Evolutionary conservation across 768 basidiomycete genomes (phyloP).

Genomic region (Kwoniella sp.): DNA sequence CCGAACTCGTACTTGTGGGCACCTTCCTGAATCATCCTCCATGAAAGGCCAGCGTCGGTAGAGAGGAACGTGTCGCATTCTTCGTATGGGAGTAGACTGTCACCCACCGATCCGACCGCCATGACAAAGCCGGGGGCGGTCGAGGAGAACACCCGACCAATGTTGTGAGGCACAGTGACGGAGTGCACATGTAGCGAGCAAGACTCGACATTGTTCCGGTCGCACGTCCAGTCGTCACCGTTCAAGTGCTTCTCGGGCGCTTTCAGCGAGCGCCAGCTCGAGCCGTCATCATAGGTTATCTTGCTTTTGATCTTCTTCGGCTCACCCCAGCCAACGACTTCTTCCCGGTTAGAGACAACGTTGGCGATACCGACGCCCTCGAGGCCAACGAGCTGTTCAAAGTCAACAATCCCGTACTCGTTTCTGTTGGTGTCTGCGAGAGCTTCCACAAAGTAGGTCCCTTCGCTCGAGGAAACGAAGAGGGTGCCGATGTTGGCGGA

Average conservation of each 20-base stretch:
- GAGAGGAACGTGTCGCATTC: conserved; percentile 93
- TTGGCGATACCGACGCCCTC: conserved; percentile 87
- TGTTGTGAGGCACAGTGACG: conserved; percentile 88
- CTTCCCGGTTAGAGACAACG: conserved; percentile 76
- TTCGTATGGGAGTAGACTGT: conserved; percentile 69
- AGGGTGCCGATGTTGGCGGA: conserved; percentile 74
- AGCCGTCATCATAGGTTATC: conserved; percentile 91
- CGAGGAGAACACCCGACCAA: conserved; percentile 90
- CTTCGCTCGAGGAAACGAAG: conserved; percentile 94
- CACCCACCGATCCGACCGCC: conserved; percentile 91
- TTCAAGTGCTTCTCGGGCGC: conserved; percentile 67
- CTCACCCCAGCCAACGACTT: conserved; percentile 72
- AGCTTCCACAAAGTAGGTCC: conserved; percentile 90
- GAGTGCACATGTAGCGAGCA: conserved; percentile 93
- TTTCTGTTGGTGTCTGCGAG: conserved; percentile 92
- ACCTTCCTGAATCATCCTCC: conserved; percentile 73
- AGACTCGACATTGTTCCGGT: conserved; percentile 60
- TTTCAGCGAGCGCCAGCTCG: conserved; percentile 72
- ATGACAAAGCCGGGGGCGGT: conserved; percentile 92
- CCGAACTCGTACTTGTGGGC: conserved; percentile 97
- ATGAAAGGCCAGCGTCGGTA: conserved; percentile 81
- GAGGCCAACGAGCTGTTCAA: conserved; percentile 65
- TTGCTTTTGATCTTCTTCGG: conserved; percentile 73
- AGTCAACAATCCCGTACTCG: conserved; percentile 84
- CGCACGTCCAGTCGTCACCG: conserved; percentile 68